Percentiles rank a stretch among this genome's conserved stretches.
Evolutionary conservation across 805 yeast species (phyloP).

Genomic region (Yarrowia alimentaria): DNA sequence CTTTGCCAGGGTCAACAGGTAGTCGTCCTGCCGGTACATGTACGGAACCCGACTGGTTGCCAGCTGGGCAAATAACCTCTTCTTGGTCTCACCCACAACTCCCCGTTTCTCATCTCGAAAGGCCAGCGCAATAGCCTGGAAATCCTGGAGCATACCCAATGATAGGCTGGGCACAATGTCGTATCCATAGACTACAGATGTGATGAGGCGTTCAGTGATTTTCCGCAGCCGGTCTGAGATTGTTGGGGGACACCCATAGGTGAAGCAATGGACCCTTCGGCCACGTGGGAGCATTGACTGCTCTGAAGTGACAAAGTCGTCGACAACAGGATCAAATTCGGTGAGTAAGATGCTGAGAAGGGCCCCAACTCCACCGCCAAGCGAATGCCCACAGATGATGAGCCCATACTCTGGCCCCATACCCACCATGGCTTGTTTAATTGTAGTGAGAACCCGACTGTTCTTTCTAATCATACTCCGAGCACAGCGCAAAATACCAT

Average conservation of each 20-base stretch:
- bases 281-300: conserved; percentile 35
- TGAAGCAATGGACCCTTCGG: conserved; percentile 37
- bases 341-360: conserved; percentile 36
- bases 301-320: conserved; percentile 34
- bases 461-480: conserved; percentile 32
- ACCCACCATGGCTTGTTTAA: conserved; percentile 34
- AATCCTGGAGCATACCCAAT: conserved; percentile 38
- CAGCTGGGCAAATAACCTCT: conserved; percentile 35
- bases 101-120: conserved; percentile 35
- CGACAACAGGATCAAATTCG: conserved; percentile 28
- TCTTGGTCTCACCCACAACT: conserved; percentile 34
- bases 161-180: conserved; percentile 41
- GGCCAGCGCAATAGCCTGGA: conserved; percentile 37
- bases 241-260: conserved; percentile 41
- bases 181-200: conserved; percentile 39
- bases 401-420: conserved; percentile 38
- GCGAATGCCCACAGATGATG: conserved; percentile 40
- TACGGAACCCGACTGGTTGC: conserved; percentile 30
- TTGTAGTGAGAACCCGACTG: conserved; percentile 36
- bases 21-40: conserved; percentile 34
- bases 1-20: conserved; percentile 35
- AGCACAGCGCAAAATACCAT: conserved; percentile 40
- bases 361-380: conserved; percentile 42
- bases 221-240: conserved; percentile 35
- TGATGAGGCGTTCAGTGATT: conserved; percentile 34